Evolutionary conservation across 2,329 filamentous ascomycete species (phyloP).

Genomic region (Cryphonectria nitschkei): DNA sequence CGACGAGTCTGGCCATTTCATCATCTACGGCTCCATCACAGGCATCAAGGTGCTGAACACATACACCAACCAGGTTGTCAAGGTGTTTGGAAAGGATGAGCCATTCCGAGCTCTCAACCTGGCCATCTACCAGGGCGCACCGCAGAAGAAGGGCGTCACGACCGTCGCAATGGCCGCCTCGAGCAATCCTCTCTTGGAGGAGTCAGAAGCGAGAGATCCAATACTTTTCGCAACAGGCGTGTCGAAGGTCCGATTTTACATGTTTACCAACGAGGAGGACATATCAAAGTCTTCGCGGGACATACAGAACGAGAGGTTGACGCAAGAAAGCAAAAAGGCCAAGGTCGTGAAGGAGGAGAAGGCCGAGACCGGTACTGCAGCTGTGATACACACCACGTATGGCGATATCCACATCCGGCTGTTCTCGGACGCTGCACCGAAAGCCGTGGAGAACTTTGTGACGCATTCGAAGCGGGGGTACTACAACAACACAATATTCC

Average conservation of each 20-base stretch:
- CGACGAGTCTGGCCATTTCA: slow-evolving; percentile 94
- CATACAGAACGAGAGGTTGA: slow-evolving; percentile 92
- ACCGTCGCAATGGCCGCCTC: slow-evolving; percentile 98
- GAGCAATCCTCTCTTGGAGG: slow-evolving; percentile 87
- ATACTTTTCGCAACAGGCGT: slow-evolving; percentile 84
- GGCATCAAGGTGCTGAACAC: slow-evolving; percentile 97
- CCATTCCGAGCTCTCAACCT: slow-evolving; percentile 82
- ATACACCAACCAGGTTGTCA: slow-evolving; percentile 88
- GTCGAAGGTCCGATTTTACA: slow-evolving; percentile 92
- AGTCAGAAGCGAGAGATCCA: slow-evolving; percentile 88
- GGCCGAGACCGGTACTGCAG: slow-evolving; percentile 75
- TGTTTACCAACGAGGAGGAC: slow-evolving; percentile 91
- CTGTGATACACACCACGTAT: slow-evolving; percentile 87
- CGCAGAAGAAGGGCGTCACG: slow-evolving; percentile 88
- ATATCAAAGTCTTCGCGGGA: slow-evolving; percentile 84
- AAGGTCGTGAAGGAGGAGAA: slow-evolving; percentile 63
- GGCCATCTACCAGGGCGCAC: slow-evolving; percentile 89
- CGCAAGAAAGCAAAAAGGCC: slow-evolving; percentile 59
- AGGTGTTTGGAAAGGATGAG: slow-evolving; percentile 89
- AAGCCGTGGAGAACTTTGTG: slow-evolving; percentile 96
- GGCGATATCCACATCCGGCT: slow-evolving; percentile 93
- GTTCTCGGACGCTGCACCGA: slow-evolving; percentile 90
- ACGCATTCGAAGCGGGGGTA: slow-evolving; percentile 88
- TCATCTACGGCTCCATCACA: slow-evolving; percentile 89
- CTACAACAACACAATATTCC: slow-evolving; percentile 98